phyloP scores from a whole-genome alignment of 495 filamentous ascomycete genomes.

The Patellaria atrata region DNA sequence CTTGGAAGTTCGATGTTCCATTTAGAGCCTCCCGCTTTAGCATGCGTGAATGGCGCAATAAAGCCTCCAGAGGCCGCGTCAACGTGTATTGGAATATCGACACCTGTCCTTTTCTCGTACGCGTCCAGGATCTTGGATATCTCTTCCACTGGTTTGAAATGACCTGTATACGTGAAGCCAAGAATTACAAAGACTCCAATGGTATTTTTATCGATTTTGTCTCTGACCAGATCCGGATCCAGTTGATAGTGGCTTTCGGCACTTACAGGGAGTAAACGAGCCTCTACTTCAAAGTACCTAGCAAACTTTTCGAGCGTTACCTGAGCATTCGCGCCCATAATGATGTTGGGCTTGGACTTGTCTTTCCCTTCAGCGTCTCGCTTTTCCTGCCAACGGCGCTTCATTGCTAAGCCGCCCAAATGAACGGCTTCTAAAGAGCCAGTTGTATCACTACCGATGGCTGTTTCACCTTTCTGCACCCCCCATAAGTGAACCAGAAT shows the following conservation, averaged over 20 bases:
- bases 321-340: constrained; percentile 68
- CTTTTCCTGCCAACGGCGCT: constrained; percentile 60
- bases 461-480: constrained; percentile 47
- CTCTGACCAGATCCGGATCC: constrained; percentile 45
- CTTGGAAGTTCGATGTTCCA: constrained; percentile 59
- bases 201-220: constrained; percentile 64
- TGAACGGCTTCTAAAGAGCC: constrained; percentile 64
- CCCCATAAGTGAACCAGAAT: constrained; percentile 61
- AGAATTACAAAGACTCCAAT: constrained; percentile 66
- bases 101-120: constrained; percentile 45
- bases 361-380: constrained; percentile 46
- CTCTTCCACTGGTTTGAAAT: constrained; percentile 62
- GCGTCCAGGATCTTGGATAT: constrained; percentile 51
- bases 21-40: constrained; percentile 42
- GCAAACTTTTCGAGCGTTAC: constrained; percentile 62
- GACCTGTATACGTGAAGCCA: constrained; percentile 62
- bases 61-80: constrained; percentile 62
- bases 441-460: constrained; percentile 58
- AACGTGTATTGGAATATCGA: constrained; percentile 61
- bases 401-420: constrained; percentile 63
- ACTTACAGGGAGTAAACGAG: constrained; percentile 52
- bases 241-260: constrained; percentile 47
- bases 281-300: constrained; percentile 65
- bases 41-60: constrained; percentile 56
- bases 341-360: constrained; percentile 50